These are phyloP conservation scores for Dictyostelium capitatum DNA, from an alignment of 78 protist genomes.

Conservation along the genomic window DNA sequence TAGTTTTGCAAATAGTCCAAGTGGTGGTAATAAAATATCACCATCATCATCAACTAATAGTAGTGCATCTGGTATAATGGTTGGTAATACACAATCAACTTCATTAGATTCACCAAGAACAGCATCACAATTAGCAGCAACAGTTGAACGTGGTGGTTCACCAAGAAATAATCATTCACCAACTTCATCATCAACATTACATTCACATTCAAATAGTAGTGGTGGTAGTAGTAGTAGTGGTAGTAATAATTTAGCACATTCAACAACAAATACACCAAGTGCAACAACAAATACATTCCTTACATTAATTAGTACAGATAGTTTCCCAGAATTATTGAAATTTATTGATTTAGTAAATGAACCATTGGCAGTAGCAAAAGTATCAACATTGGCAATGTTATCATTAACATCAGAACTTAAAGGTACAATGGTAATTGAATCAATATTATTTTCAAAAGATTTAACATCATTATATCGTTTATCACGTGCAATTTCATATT, in stretches of 20 bases:
- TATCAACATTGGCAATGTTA: slow-evolving; percentile 25
- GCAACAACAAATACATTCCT: neutral
- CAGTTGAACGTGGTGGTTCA: neutral
- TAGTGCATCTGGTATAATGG: neutral
- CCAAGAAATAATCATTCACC: slow-evolving; percentile 12
- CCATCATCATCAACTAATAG: neutral
- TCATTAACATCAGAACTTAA: slow-evolving; percentile 29
- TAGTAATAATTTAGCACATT: neutral
- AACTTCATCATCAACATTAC: neutral
- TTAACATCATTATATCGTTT: slow-evolving; percentile 29
- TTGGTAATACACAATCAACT: neutral
- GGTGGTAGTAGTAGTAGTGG: neutral
- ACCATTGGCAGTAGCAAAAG: neutral
- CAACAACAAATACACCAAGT: neutral
- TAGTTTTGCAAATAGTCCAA: neutral
- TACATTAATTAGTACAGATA: slow-evolving; percentile 4
- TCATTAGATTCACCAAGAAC: slow-evolving; percentile 65
- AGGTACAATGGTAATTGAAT: slow-evolving; percentile 34
- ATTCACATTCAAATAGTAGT: neutral
- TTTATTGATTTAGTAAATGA: slow-evolving; percentile 19
- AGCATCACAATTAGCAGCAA: slow-evolving; percentile 9
- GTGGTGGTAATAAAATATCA: slow-evolving; percentile 6
- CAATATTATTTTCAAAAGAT: slow-evolving; percentile 36
- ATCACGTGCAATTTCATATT: slow-evolving; percentile 27
- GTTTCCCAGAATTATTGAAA: slow-evolving; percentile 37